Conservation (phyloP, 495 filamentous ascomycete genomes). For the Trichoderma parareesei region DNA sequence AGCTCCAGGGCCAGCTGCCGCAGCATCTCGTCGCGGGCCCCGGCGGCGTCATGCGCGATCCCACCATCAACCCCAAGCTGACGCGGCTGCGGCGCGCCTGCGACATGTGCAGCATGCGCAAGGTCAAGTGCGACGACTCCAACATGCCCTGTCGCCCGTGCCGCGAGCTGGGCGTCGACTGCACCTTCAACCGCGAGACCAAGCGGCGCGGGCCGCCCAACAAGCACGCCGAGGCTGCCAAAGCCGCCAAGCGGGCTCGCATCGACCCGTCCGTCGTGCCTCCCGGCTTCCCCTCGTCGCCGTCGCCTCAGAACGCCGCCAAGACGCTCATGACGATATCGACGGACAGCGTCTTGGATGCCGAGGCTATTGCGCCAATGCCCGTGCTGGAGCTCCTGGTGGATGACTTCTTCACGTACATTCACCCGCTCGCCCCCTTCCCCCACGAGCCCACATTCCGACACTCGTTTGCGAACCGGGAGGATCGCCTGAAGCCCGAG, state of each 20-base stretch:
- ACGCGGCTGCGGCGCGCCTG: slow-evolving; percentile 70
- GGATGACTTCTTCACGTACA: slow-evolving; percentile 85
- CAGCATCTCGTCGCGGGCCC: background rate
- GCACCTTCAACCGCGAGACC: slow-evolving; percentile 71
- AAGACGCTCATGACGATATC: slow-evolving; percentile 40
- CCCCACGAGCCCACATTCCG: slow-evolving; percentile 84
- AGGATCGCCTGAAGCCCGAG: slow-evolving; percentile 57
- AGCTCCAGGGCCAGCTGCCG: slow-evolving; percentile 6
- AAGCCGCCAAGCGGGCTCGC: slow-evolving; percentile 51
- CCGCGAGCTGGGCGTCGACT: slow-evolving; percentile 68
- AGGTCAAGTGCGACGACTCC: slow-evolving; percentile 83
- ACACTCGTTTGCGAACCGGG: slow-evolving; percentile 56
- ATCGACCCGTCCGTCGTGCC: slow-evolving; percentile 28
- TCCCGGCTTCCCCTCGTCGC: slow-evolving; percentile 28
- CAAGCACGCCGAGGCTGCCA: slow-evolving; percentile 69
- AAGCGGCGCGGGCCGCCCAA: slow-evolving; percentile 80
- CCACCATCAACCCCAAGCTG: slow-evolving; percentile 20
- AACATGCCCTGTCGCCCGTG: slow-evolving; percentile 77
- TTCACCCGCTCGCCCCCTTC: slow-evolving; percentile 77
- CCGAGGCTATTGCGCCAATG: slow-evolving; percentile 69
- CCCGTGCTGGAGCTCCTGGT: slow-evolving; percentile 58
- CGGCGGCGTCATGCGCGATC: slow-evolving; percentile 5
- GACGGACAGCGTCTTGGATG: slow-evolving; percentile 31
- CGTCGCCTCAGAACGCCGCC: slow-evolving; percentile 43
- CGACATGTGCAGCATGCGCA: slow-evolving; percentile 76